Percentiles rank a stretch among this genome's conserved stretches.
Conservation (phyloP, 1,139 yeast genomes). For the Protomyces inundatus region DNA sequence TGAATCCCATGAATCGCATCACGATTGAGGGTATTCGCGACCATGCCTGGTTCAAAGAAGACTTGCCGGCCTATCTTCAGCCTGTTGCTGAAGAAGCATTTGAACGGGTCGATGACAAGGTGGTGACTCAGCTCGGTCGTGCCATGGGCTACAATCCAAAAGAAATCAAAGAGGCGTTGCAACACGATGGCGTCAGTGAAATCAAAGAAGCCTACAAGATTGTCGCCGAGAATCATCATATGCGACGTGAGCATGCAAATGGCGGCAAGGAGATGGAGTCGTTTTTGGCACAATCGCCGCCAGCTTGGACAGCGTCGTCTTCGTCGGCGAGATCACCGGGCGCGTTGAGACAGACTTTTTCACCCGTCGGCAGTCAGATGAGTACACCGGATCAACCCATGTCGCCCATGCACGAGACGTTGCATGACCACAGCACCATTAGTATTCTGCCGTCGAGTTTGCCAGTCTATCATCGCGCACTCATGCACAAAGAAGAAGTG, state of each 20-base stretch:
- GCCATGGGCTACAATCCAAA: constrained; percentile 93
- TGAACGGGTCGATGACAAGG: constrained; percentile 59
- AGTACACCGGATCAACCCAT: constrained; percentile 1
- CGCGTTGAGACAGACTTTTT: constrained; percentile 33
- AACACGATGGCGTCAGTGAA: constrained; percentile 50
- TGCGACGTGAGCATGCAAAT: constrained; percentile 36
- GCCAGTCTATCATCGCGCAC: constrained; percentile 91
- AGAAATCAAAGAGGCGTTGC: constrained; percentile 72
- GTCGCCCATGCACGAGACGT: constrained; percentile 6
- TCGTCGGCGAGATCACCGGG: constrained; percentile 34
- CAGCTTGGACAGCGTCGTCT: constrained; percentile 43
- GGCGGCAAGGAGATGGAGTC: constrained; percentile 37
- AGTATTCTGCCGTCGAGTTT: constrained; percentile 66
- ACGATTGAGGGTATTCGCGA: constrained; percentile 92
- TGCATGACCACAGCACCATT: constrained; percentile 13
- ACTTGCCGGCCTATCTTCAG: constrained; percentile 72
- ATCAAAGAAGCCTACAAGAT: constrained; percentile 86
- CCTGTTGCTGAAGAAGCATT: constrained; percentile 48
- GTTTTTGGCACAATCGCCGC: constrained; percentile 30
- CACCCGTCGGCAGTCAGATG: constrained; percentile 4
- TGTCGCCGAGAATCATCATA: constrained; percentile 73
- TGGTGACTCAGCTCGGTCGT: constrained; percentile 67
- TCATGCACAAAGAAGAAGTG: constrained; percentile 58
- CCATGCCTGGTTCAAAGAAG: constrained; percentile 90
- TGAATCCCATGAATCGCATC: constrained; percentile 90